A percentile compares a stretch with the other conserved stretches of the same genome.
Evolutionary conservation across 306 rosid species (phyloP).

Genomic region (Abrus pulchellus): DNA sequence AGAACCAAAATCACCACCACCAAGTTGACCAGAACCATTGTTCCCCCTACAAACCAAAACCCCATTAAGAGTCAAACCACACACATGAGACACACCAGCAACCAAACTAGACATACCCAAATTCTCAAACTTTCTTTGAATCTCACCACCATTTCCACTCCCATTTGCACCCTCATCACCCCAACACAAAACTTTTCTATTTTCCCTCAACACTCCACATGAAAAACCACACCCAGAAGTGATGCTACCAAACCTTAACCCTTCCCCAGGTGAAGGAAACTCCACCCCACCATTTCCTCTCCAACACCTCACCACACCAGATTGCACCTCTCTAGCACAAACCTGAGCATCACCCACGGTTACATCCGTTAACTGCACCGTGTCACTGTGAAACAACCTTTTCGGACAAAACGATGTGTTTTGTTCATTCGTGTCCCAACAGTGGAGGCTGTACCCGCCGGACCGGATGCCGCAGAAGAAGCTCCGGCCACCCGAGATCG

Average conservation of each 20-base stretch:
- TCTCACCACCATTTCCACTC: conserved; percentile 23
- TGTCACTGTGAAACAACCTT: conserved; percentile 45
- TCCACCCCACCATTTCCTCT: conserved; percentile 45
- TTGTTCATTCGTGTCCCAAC: conserved; percentile 51
- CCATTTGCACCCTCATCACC: conserved; percentile 43
- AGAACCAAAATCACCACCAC: conserved; percentile 16
- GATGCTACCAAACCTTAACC: conserved; percentile 39
- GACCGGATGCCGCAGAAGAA: conserved; percentile 63
- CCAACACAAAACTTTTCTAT: conserved; percentile 52
- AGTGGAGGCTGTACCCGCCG: conserved; percentile 52
- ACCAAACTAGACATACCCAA: conserved; percentile 50
- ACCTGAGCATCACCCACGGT: conserved; percentile 60
- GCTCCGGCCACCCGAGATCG: conserved; percentile 61
- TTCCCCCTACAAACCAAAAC: conserved; percentile 54
- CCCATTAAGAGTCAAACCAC: conserved; percentile 56
- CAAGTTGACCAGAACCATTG: conserved; percentile 52
- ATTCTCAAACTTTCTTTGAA: conserved; percentile 52
- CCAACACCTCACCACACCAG: conserved; percentile 59
- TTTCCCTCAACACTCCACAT: conserved; percentile 52
- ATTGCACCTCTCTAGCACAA: conserved; percentile 57
- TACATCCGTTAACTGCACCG: conserved; percentile 51
- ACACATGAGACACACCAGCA: conserved; percentile 61
- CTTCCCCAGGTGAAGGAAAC: conserved; percentile 45
- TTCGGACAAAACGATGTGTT: neutral
- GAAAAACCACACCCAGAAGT: conserved; percentile 57